Conservation (phyloP, 306 rosid species). For the Quercus aquifolioides region DNA sequence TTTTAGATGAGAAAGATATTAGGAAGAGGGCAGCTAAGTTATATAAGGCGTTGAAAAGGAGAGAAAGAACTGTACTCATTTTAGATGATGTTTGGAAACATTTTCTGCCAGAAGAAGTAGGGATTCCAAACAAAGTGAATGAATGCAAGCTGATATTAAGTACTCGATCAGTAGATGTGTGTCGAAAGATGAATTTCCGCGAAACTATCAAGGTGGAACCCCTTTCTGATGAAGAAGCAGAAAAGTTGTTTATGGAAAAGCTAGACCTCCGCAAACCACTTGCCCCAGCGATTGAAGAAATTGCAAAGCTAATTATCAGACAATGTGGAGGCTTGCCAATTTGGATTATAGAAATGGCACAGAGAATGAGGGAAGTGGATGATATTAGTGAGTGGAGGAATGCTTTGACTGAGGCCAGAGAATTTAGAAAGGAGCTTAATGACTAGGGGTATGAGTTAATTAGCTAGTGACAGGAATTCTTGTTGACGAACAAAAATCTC, state of each 20-base stretch:
- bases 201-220: conserved; percentile 14
- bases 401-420: background rate
- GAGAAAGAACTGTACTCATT: background rate
- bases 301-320: background rate
- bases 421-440: background rate
- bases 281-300: no score
- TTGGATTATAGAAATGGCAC: background rate
- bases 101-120: conserved; percentile 14
- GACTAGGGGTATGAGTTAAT: background rate
- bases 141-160: conserved; percentile 25
- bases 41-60: background rate
- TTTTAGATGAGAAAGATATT: conserved; percentile 2
- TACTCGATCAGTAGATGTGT: conserved; percentile 19
- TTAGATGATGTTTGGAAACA: conserved; percentile 37
- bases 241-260: conserved; percentile 6
- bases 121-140: background rate
- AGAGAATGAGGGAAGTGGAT: conserved; percentile 11
- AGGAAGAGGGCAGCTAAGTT: conserved; percentile 26
- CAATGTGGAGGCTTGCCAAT: conserved; percentile 13
- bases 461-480: no score
- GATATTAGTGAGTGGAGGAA: conserved; percentile 15
- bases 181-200: conserved; percentile 14
- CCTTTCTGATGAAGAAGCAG: conserved; percentile 3
- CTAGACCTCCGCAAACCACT: background rate
- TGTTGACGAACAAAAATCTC: no score